Base-by-base conservation (phyloP, 345 rosid genomes). In the Punica granatum region DNA sequence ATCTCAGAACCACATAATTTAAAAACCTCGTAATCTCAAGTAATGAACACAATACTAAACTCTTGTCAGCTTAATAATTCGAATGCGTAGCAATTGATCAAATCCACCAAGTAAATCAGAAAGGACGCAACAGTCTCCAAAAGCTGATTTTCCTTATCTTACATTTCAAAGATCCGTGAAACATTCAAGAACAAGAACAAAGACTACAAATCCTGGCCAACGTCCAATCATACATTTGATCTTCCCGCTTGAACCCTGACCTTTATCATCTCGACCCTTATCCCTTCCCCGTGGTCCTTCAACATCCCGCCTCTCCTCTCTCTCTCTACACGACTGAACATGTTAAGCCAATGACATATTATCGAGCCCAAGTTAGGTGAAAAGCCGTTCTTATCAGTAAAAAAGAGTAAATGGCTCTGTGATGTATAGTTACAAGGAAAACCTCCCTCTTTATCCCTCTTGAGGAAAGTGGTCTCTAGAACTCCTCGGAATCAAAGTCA, bases 401-500 rank as follows among this genome's bases (percentile, higher is more conserved):
- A 56, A 56, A 56, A 30, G 19, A 33, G 61, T 56, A 30, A 13
- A 56, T 11, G 60, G 60, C 34, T 56, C 61, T 28, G 11, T 56
- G 19, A 28, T 26, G 61, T 26, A 12, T 26, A 26, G 46, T 63
- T 63, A 63, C 66, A 58, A 31, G 73, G 74, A 72, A 72, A 74
- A 41, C 28, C 28, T 67, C 66, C 67, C 43, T 48, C 43, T 37
- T 37, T 18, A 39, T 28, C 33, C 28, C 48, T 64, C 56, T 43
- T 61, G 67, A 35, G 73, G 53, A 65, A 7, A 14, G 59, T 25
- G 42, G 59, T 51, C 76, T 67, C 80, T 76, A 86, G 75, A 89
- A 86, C 53, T 83, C 89, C 68, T 89, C 86, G 8, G 92, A 84
- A 77, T 80, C 92, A 37, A 80, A 86, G 42, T 93, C 91, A 0